Conservation (phyloP, 768 basidiomycete genomes). For the Lactifluus hygrophoroides region DNA sequence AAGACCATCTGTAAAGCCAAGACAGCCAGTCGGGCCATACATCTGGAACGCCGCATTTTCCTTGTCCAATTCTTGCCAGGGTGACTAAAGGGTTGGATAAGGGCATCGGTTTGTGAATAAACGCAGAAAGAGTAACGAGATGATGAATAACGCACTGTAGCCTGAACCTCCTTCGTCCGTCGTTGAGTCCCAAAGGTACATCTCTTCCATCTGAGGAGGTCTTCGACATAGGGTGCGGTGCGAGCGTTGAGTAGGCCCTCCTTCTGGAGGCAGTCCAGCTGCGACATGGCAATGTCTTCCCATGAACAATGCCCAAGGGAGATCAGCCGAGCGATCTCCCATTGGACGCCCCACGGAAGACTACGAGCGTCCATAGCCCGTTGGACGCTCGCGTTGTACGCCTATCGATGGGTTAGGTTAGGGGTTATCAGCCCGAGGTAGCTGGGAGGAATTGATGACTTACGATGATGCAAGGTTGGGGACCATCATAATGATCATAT, state of each 20-base stretch:
- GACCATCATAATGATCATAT: neutral
- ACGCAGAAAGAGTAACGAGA: slow-evolving; percentile 2
- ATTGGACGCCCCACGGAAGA: slow-evolving; percentile 37
- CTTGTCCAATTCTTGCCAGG: slow-evolving; percentile 54
- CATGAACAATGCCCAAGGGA: slow-evolving; percentile 26
- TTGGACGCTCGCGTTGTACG: slow-evolving; percentile 4
- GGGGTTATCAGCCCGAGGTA: neutral
- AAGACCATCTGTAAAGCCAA: slow-evolving; percentile 31
- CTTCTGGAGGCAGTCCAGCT: slow-evolving; percentile 25
- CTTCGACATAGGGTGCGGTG: neutral
- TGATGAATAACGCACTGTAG: slow-evolving; percentile 16
- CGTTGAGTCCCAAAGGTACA: neutral
- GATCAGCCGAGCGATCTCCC: slow-evolving; percentile 42
- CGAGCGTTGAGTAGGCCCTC: neutral
- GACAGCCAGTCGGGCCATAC: slow-evolving; percentile 28
- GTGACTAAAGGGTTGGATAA: slow-evolving; percentile 33
- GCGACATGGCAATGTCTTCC: slow-evolving; percentile 25
- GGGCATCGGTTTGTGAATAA: neutral
- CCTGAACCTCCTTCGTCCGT: neutral
- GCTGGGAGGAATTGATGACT: neutral
- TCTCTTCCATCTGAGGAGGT: neutral
- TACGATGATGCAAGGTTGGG: slow-evolving; percentile 3
- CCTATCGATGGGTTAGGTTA: neutral
- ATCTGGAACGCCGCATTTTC: slow-evolving; percentile 38
- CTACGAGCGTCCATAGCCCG: slow-evolving; percentile 8